These are phyloP conservation scores for Hericium rajendrae DNA, from an alignment of 768 basidiomycete genomes.

Conservation along the genomic window DNA sequence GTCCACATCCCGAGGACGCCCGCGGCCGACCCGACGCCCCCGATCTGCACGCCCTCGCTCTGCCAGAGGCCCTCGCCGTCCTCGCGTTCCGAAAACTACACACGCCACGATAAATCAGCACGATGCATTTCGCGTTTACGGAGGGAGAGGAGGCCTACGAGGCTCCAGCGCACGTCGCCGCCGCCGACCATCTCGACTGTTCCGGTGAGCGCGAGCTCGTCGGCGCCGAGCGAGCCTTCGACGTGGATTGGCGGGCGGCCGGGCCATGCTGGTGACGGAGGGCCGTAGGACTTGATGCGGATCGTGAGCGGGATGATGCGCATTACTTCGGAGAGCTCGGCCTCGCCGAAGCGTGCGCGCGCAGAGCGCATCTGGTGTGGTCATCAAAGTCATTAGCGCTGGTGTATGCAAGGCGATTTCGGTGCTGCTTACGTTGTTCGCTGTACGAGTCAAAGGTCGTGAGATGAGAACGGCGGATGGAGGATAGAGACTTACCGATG, in stretches of 20 bases:
- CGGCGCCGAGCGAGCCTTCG: conserved; percentile 34
- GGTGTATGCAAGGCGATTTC: not conserved
- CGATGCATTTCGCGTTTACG: not conserved
- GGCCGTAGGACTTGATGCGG: conserved; percentile 21
- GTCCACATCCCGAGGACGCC: conserved; percentile 53
- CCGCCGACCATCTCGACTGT: conserved; percentile 39
- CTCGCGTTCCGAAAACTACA: conserved; percentile 17
- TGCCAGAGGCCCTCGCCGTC: conserved; percentile 36
- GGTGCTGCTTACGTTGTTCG: conserved; percentile 27
- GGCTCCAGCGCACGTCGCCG: conserved; percentile 41
- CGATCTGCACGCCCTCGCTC: conserved; percentile 48
- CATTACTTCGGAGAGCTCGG: conserved; percentile 32
- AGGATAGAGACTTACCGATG: conserved; percentile 28
- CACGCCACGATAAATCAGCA: not conserved
- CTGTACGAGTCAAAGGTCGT: conserved; percentile 13
- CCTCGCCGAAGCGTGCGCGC: conserved; percentile 21
- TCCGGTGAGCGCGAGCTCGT: conserved; percentile 31
- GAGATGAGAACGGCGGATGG: not conserved
- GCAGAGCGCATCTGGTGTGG: conserved; percentile 7
- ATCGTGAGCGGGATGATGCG: conserved; percentile 46
- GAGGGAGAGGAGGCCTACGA: conserved; percentile 26
- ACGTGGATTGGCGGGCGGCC: conserved; percentile 44
- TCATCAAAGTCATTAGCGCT: not conserved
- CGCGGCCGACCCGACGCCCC: conserved; percentile 40
- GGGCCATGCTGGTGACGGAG: conserved; percentile 17